Conservation (phyloP, 768 basidiomycete species). For the Termitomyces heimii region DNA sequence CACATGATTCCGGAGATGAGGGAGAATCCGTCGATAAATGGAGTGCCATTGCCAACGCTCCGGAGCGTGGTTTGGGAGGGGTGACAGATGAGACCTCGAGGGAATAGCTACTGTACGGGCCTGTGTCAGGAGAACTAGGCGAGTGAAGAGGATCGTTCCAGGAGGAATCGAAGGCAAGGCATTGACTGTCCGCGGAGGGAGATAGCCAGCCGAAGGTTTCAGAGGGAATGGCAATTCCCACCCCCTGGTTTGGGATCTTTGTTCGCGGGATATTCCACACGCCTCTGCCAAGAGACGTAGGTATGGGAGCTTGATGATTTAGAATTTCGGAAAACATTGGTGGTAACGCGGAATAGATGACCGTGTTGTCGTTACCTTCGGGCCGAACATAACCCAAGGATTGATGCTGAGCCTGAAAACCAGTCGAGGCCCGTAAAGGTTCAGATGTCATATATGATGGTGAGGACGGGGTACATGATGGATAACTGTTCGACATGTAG, state of each 20-base stretch:
- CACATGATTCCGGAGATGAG: constrained; percentile 19
- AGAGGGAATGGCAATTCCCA: constrained; percentile 11
- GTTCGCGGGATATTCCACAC: constrained; percentile 9
- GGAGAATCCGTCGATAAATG: constrained; percentile 16
- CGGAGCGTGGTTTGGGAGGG: constrained; percentile 19
- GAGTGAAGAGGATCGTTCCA: constrained; percentile 24
- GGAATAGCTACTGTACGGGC: constrained; percentile 18
- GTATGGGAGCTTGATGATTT: neutral
- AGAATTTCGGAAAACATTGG: constrained; percentile 7
- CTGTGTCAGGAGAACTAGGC: constrained; percentile 16
- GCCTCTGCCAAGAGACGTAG: constrained; percentile 3
- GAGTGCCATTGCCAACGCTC: constrained; percentile 19
- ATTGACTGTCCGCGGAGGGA: constrained; percentile 16
- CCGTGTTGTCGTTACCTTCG: constrained; percentile 8
- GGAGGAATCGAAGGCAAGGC: constrained; percentile 20
- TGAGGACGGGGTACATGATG: constrained; percentile 4
- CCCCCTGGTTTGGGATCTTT: constrained; percentile 2
- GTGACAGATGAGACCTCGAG: constrained; percentile 27
- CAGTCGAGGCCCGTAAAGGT: neutral
- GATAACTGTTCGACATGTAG: constrained; percentile 1
- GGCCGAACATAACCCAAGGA: neutral
- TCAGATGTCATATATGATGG: constrained; percentile 5
- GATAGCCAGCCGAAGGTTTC: constrained; percentile 18
- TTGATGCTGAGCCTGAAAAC: constrained; percentile 7
- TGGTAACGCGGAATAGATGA: constrained; percentile 9